Conservation (phyloP, 805 yeast genomes). For the Diddensiella santjacobensis region DNA sequence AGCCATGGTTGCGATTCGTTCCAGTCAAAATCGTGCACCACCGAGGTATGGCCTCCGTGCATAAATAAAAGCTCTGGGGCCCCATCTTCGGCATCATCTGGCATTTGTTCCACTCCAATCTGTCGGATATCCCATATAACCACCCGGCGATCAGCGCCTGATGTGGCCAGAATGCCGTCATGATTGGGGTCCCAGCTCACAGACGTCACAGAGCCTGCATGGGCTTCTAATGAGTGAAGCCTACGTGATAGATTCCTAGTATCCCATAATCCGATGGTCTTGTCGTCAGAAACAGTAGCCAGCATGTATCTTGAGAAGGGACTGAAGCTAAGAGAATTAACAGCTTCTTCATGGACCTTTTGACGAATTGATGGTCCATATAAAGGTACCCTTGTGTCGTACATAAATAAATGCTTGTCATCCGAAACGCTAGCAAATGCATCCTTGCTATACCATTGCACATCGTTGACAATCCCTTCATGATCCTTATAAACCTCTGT, state of each 20-base stretch:
- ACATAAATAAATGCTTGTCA: conserved; percentile 57
- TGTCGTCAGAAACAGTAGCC: conserved; percentile 78
- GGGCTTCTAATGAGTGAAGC: conserved; percentile 65
- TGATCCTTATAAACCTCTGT: conserved; percentile 11
- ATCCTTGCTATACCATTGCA: conserved; percentile 52
- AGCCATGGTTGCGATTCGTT: conserved; percentile 51
- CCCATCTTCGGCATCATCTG: conserved; percentile 53
- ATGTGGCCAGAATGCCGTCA: conserved; percentile 53
- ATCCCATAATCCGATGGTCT: conserved; percentile 71
- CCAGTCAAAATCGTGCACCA: conserved; percentile 64
- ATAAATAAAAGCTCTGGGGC: conserved; percentile 77
- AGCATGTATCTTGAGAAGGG: conserved; percentile 50
- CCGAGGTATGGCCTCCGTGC: conserved; percentile 83
- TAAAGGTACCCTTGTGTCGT: conserved; percentile 38
- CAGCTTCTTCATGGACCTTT: conserved; percentile 54
- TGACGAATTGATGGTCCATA: background rate
- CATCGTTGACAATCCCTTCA: conserved; percentile 49
- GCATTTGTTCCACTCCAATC: conserved; percentile 49
- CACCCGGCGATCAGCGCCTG: conserved; percentile 65
- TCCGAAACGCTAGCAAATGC: conserved; percentile 71
- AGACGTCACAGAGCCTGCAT: conserved; percentile 52
- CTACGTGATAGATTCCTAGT: conserved; percentile 58
- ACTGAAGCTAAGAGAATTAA: conserved; percentile 66
- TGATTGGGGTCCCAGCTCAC: conserved; percentile 51
- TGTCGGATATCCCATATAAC: conserved; percentile 69